Conservation (phyloP, 2,329 filamentous ascomycete species). For the Cordyceps tenuipes region DNA sequence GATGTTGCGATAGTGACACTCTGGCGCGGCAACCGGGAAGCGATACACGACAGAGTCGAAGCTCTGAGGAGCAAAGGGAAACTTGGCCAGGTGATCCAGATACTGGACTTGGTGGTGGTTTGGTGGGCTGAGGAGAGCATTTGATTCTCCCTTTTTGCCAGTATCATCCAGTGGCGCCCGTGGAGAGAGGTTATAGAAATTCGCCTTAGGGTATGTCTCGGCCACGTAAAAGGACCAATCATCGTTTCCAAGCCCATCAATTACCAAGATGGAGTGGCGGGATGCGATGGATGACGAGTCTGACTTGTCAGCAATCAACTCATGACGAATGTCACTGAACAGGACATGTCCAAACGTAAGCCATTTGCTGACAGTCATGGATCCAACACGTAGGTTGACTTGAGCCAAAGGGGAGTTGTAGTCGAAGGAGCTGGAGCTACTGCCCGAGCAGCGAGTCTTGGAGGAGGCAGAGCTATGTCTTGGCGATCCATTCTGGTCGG, state of each 20-base stretch:
- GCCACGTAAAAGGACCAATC: slow-evolving; percentile 86
- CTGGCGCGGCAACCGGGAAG: slow-evolving; percentile 63
- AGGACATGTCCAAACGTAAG: slow-evolving; percentile 76
- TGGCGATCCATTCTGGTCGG: slow-evolving; percentile 12
- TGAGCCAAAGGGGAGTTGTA: slow-evolving; percentile 57
- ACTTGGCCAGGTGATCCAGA: slow-evolving; percentile 50
- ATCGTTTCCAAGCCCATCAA: slow-evolving; percentile 78
- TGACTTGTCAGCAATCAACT: slow-evolving; percentile 42
- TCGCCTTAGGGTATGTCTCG: slow-evolving; percentile 66
- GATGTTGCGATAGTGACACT: slow-evolving; percentile 60
- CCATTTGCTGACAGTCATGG: slow-evolving; percentile 83
- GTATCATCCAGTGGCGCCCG: slow-evolving; percentile 42
- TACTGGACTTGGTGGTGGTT: slow-evolving; percentile 74
- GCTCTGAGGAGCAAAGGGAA: slow-evolving; percentile 68
- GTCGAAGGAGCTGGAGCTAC: slow-evolving; percentile 40
- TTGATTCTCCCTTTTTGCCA: slow-evolving; percentile 31
- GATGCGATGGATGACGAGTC: slow-evolving; percentile 31
- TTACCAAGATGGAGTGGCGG: slow-evolving; percentile 59
- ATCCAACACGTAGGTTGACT: slow-evolving; percentile 70
- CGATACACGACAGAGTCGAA: slow-evolving; percentile 71
- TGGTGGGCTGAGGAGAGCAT: slow-evolving; percentile 48
- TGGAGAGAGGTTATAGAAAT: slow-evolving; percentile 68
- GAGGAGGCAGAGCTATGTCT: slow-evolving; percentile 25
- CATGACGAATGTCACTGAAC: slow-evolving; percentile 70
- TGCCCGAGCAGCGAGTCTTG: slow-evolving; percentile 33